phyloP scores from a whole-genome alignment of 345 rosid genomes.

The Raphanus raphanistrum region DNA sequence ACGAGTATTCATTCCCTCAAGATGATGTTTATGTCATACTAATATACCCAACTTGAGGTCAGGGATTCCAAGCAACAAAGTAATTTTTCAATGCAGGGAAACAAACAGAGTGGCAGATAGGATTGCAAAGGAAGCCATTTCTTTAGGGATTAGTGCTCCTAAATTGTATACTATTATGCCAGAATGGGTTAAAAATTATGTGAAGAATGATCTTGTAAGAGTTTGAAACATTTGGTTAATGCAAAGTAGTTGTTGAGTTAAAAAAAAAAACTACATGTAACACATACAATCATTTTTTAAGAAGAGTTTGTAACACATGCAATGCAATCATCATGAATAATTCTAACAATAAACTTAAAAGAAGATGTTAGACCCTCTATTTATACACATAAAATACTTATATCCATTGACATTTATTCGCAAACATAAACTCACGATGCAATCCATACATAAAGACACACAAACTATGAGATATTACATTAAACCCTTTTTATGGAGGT shows the following conservation, averaged over 20 bases:
- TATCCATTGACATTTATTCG: constrained; percentile 12
- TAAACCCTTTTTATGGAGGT: background rate
- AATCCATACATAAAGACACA: constrained; percentile 22
- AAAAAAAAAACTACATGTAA: background rate
- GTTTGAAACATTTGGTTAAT: no score
- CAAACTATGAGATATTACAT: background rate
- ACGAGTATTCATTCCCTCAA: background rate
- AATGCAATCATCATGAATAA: background rate
- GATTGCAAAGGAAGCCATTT: no score
- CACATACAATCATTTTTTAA: background rate
- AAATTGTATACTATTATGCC: no score
- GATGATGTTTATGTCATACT: no score
- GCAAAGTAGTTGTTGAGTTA: no score
- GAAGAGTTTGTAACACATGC: background rate
- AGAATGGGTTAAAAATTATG: no score
- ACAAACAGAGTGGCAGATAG: no score
- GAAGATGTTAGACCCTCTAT: background rate
- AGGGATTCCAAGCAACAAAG: no score
- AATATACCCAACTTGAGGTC: no score
- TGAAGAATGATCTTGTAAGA: no score
- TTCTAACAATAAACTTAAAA: background rate
- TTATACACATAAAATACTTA: background rate
- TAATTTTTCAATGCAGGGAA: no score
- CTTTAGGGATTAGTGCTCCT: no score
- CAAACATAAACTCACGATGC: constrained; percentile 11